Base-by-base conservation (phyloP, 495 filamentous ascomycete genomes). In the Podospora tetraspora region DNA sequence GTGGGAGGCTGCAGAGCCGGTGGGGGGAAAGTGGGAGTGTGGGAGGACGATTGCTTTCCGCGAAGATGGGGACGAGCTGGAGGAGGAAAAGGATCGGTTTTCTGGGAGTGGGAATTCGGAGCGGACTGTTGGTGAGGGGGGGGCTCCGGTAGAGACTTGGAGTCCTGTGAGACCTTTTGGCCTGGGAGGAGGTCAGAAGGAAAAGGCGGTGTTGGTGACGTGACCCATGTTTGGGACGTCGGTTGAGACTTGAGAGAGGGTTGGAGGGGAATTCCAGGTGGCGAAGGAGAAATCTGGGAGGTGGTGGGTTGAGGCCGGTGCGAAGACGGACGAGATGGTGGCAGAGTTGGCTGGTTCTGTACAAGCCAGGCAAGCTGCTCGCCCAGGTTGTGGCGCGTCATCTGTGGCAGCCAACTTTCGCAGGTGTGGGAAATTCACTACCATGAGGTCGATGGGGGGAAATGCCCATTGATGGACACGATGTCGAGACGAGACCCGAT, bases 361-460 rank as follows among this genome's bases (percentile, higher is more conserved):
- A 88, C 74, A 72, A 89, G 82, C 87, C 87, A 89, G 69, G 81
- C 80, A 71, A 88, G 79, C 67, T 89, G 85, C 72, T 79, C 80
- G 69, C 72, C 75, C 63, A 89, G 79, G 77, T 89, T 89, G 77
- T 90, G 85, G 76, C 79, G 81, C 81, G 88, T 89, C 88, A 91
- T 91, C 43, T 52, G 43, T 8, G 43, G 43, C 43, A 7, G 43
- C 43, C 16, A n/a, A 8, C 16, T 8, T 3, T n/a, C 19, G 43
- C 16, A 8, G 43, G 43, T 52, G 43, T n/a, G 43, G 43, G 19
- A 52, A 52, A n/a, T 52, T n/a, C 16, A 52, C 11, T 34, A 34
- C 19, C 43, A 52, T 52, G 19, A n/a, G 43, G 8, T 52, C 19
- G 43, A n/a, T 19, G 43, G 19, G 43, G 43, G 16, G 19, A n/a